A percentile compares a stretch with the other conserved stretches of the same genome.
Evolutionary conservation across 139 green algal genomes (phyloP).

Genomic region (Coccomyxa sp.): DNA sequence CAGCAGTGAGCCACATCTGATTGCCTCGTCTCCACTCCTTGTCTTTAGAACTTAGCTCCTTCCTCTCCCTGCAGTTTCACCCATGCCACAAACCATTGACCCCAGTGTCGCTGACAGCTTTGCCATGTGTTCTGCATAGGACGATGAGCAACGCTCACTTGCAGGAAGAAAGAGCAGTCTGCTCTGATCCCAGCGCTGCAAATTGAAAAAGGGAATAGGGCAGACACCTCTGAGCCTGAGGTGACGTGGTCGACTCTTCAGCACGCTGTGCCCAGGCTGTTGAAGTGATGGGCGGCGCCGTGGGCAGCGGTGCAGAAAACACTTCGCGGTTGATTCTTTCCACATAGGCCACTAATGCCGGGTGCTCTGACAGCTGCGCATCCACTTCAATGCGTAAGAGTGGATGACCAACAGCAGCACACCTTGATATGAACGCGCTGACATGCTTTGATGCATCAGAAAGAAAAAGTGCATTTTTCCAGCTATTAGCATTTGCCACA

Average conservation of each 20-base stretch:
- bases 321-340: slow-evolving; percentile 1
- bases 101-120: background rate
- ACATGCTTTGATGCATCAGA: background rate
- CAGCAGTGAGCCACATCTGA: slow-evolving; percentile 43
- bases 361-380: slow-evolving; percentile 3
- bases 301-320: slow-evolving; percentile 2
- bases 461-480: background rate
- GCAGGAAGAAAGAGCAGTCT: background rate
- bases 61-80: slow-evolving; percentile 24
- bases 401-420: background rate
- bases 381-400: background rate
- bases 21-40: slow-evolving; percentile 34
- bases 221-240: background rate
- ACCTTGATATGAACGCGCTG: background rate
- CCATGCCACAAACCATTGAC: background rate
- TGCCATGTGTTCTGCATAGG: too few species aligned
- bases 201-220: background rate
- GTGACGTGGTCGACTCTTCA: background rate
- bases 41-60: slow-evolving; percentile 35
- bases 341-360: slow-evolving; percentile 5
- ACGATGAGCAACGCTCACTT: background rate
- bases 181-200: background rate
- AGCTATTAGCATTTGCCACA: background rate
- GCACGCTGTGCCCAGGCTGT: slow-evolving; percentile 8
- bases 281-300: slow-evolving; percentile 7